A percentile compares a stretch with the other conserved stretches of the same genome.
Conservation (phyloP, 495 filamentous ascomycete genomes). For the Penicillium subrubescens region DNA sequence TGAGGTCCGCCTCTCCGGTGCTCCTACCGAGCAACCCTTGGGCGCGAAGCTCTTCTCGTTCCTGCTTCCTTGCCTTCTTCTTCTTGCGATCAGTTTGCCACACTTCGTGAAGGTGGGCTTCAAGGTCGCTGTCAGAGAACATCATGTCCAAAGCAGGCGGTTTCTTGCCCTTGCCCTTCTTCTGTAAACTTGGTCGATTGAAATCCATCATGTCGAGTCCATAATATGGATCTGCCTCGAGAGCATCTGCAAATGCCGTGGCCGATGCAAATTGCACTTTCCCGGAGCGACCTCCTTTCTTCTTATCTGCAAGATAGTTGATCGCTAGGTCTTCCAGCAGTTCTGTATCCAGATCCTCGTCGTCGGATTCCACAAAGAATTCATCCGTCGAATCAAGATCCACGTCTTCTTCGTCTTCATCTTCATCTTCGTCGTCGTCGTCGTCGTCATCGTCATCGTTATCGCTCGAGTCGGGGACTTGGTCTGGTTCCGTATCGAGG, state of each 20-base stretch:
- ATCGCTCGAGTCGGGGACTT: constrained; percentile 7
- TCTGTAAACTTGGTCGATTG: constrained; percentile 60
- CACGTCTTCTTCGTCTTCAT: constrained; percentile 28
- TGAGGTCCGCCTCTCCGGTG: constrained; percentile 62
- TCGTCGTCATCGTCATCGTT: neutral
- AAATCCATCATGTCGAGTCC: constrained; percentile 85
- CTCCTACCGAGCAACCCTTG: constrained; percentile 77
- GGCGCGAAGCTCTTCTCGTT: constrained; percentile 75
- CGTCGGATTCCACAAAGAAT: constrained; percentile 8
- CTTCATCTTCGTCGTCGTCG: neutral
- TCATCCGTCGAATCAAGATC: constrained; percentile 9
- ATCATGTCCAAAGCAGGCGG: constrained; percentile 45
- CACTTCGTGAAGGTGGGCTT: constrained; percentile 56
- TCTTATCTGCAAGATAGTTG: constrained; percentile 9
- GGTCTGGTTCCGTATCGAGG: constrained; percentile 15
- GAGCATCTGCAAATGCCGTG: constrained; percentile 64
- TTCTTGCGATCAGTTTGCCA: constrained; percentile 80
- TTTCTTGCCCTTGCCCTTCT: constrained; percentile 59
- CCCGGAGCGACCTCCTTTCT: constrained; percentile 11
- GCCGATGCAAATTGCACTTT: constrained; percentile 59
- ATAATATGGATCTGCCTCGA: constrained; percentile 63
- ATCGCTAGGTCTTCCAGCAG: constrained; percentile 24
- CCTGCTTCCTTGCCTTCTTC: constrained; percentile 78
- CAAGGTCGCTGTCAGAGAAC: constrained; percentile 75
- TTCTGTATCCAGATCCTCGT: constrained; percentile 19